Evolutionary conservation across 2,329 filamentous ascomycete species (phyloP).

Genomic region (Penicillium griseofulvum): DNA sequence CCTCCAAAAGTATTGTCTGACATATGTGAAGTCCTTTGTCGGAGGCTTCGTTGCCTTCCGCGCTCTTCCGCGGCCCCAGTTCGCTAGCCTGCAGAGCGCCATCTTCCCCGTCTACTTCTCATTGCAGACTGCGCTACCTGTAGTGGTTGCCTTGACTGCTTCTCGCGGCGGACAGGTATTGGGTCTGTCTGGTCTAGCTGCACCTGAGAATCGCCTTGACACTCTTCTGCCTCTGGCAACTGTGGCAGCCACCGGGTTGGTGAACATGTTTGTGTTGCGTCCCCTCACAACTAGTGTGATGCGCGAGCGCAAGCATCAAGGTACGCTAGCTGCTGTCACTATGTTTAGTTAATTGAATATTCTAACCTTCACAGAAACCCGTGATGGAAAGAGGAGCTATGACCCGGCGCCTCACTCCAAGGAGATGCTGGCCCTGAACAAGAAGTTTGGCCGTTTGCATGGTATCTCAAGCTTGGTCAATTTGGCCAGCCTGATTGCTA

Average conservation of each 20-base stretch:
- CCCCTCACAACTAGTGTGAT: constrained; percentile 75
- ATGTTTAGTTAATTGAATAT: constrained; percentile 3
- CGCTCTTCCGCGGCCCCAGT: constrained; percentile 73
- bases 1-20: constrained; percentile 2
- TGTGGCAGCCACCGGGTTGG: constrained; percentile 67
- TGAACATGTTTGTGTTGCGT: constrained; percentile 69
- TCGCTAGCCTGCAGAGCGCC: constrained; percentile 73
- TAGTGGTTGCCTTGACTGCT: constrained; percentile 74
- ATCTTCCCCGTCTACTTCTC: constrained; percentile 82
- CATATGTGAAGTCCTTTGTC: constrained; percentile 64
- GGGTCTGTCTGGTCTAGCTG: constrained; percentile 42
- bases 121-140: constrained; percentile 73
- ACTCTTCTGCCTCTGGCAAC: constrained; percentile 67
- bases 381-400: constrained; percentile 84
- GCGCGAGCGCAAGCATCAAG: constrained; percentile 73
- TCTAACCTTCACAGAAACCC: constrained; percentile 60
- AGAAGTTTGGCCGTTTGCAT: constrained; percentile 74
- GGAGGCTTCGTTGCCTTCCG: constrained; percentile 72
- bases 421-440: constrained; percentile 80
- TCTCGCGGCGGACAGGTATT: constrained; percentile 53
- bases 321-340: constrained; percentile 46
- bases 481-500: constrained; percentile 65
- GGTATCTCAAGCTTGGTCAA: constrained; percentile 79
- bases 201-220: constrained; percentile 58
- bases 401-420: constrained; percentile 75